These are phyloP conservation scores for Clonostachys rhizophaga DNA, from an alignment of 2,329 filamentous ascomycete species.

Conservation along the genomic window DNA sequence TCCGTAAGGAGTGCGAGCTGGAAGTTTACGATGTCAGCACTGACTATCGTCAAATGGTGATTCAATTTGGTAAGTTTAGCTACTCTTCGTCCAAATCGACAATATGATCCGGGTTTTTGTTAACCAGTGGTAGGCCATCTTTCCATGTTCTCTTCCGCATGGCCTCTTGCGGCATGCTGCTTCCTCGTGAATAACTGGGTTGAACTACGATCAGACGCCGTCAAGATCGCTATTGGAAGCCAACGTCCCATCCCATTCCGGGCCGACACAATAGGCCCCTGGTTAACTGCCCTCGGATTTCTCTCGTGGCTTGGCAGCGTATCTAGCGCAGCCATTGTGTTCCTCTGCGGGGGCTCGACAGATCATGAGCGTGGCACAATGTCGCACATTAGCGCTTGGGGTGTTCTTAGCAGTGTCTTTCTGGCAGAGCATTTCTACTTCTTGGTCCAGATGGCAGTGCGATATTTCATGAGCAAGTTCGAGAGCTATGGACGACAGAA, in stretches of 20 bases:
- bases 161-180: slow-evolving; percentile 85
- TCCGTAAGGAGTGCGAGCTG: slow-evolving; percentile 78
- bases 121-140: slow-evolving; percentile 61
- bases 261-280: slow-evolving; percentile 90
- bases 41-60: slow-evolving; percentile 90
- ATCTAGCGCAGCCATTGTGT: slow-evolving; percentile 82
- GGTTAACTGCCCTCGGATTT: slow-evolving; percentile 80
- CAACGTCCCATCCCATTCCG: slow-evolving; percentile 86
- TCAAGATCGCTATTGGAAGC: slow-evolving; percentile 90
- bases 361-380: slow-evolving; percentile 63
- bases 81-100: neutral
- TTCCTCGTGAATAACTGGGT: slow-evolving; percentile 97
- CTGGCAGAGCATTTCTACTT: slow-evolving; percentile 89
- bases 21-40: slow-evolving; percentile 83
- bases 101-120: neutral
- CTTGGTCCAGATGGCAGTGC: slow-evolving; percentile 67
- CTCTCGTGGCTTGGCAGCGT: slow-evolving; percentile 92
- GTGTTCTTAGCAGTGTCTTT: slow-evolving; percentile 75
- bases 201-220: slow-evolving; percentile 85
- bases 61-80: slow-evolving; percentile 59
- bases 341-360: slow-evolving; percentile 73
- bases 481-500: slow-evolving; percentile 84
- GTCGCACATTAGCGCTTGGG: slow-evolving; percentile 72
- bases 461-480: slow-evolving; percentile 69
- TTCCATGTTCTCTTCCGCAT: slow-evolving; percentile 85